Evolutionary conservation across 129 eudicot species (phyloP).

Genomic region (Mikania micrantha): DNA sequence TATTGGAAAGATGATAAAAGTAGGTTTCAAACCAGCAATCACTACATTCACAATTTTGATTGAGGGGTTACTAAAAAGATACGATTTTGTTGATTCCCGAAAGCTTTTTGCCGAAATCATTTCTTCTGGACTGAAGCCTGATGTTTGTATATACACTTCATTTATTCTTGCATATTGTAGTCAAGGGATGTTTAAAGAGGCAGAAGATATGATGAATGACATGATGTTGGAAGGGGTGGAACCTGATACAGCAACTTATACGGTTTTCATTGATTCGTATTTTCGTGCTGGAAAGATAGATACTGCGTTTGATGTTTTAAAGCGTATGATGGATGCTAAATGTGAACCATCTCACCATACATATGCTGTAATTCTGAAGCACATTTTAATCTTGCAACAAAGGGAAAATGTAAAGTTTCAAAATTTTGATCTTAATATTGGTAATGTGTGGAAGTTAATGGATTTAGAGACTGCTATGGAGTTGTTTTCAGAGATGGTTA

Average conservation of each 20-base stretch:
- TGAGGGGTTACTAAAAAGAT: slow-evolving; percentile 51
- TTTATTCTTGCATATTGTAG: slow-evolving; percentile 64
- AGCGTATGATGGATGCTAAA: slow-evolving; percentile 55
- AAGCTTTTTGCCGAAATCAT: slow-evolving; percentile 34
- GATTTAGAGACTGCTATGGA: slow-evolving; percentile 44
- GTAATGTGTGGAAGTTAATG: slow-evolving; percentile 73
- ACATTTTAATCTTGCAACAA: slow-evolving; percentile 35
- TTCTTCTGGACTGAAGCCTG: slow-evolving; percentile 59
- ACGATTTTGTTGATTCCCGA: slow-evolving; percentile 44
- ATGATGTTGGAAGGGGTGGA: slow-evolving; percentile 44
- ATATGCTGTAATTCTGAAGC: slow-evolving; percentile 60
- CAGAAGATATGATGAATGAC: slow-evolving; percentile 50
- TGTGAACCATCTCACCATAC: slow-evolving; percentile 69
- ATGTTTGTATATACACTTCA: slow-evolving; percentile 67
- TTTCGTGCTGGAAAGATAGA: slow-evolving; percentile 47
- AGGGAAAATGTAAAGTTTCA: slow-evolving; percentile 12
- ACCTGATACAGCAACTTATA: slow-evolving; percentile 61
- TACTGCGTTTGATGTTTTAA: slow-evolving; percentile 49
- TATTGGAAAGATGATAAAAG: slow-evolving; percentile 46
- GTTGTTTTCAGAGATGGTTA: slow-evolving; percentile 54
- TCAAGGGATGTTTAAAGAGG: slow-evolving; percentile 61
- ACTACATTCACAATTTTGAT: slow-evolving; percentile 52
- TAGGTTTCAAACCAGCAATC: slow-evolving; percentile 45
- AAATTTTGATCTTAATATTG: slow-evolving; percentile 30
- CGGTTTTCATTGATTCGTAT: slow-evolving; percentile 71